phyloP scores from a whole-genome alignment of 2,329 filamentous ascomycete genomes.

The Esteya vermicola region DNA sequence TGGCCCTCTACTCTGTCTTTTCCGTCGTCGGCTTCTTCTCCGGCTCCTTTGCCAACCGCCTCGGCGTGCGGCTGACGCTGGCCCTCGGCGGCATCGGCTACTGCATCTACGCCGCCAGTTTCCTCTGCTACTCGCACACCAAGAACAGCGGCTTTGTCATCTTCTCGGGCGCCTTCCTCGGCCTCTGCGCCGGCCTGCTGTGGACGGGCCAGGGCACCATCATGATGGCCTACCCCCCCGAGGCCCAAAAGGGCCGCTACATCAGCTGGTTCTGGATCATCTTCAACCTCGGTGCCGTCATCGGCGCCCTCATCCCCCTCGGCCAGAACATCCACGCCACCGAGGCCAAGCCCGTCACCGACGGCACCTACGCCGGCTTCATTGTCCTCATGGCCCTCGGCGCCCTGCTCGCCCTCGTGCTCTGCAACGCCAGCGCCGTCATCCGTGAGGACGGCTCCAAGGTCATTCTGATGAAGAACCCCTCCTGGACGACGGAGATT shows the following conservation, averaged over 20 bases:
- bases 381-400: constrained; percentile 14
- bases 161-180: constrained; percentile 62
- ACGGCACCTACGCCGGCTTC: constrained; percentile 14
- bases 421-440: constrained; percentile 59
- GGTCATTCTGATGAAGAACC: constrained; percentile 82
- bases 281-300: constrained; percentile 83
- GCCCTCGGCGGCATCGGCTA: constrained; percentile 64
- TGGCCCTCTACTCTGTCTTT: constrained; percentile 34
- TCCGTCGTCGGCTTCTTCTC: constrained; percentile 54
- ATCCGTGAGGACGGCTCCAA: constrained; percentile 63
- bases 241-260: constrained; percentile 71
- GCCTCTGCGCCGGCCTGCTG: constrained; percentile 63
- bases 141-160: constrained; percentile 55
- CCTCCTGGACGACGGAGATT: constrained; percentile 70
- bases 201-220: constrained; percentile 76
- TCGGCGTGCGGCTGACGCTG: constrained; percentile 55
- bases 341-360: constrained; percentile 25
- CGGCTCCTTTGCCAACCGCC: constrained; percentile 61
- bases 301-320: constrained; percentile 66
- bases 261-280: constrained; percentile 92
- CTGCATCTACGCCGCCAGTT: constrained; percentile 57
- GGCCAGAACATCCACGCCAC: constrained; percentile 39
- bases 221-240: constrained; percentile 80
- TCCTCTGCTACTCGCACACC: constrained; percentile 57
- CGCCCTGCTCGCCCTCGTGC: constrained; percentile 51